Evolutionary conservation across 1,139 yeast genomes (phyloP).

Genomic region (Starmera stellimalicola): DNA sequence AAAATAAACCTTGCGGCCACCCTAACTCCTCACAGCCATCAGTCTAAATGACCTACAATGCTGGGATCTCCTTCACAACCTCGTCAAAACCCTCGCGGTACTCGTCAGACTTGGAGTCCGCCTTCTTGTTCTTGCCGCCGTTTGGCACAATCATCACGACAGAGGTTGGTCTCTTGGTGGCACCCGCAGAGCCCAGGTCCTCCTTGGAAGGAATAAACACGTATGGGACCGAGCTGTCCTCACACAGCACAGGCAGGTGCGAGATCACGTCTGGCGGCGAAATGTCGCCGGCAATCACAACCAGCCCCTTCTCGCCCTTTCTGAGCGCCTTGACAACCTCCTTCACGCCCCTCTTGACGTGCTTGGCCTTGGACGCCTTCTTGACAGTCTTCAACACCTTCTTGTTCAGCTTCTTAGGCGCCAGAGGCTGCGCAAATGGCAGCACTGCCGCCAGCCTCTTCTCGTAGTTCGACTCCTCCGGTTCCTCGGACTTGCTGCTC

Average conservation of each 20-base stretch:
- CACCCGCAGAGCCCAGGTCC: conserved; percentile 97
- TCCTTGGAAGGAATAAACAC: conserved; percentile 94
- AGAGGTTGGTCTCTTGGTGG: conserved; percentile 97
- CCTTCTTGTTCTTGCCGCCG: conserved; percentile 79
- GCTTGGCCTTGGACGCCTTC: conserved; percentile 96
- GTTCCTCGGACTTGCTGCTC: conserved; percentile 30
- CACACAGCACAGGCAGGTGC: conserved; percentile 95
- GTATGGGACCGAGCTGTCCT: conserved; percentile 84
- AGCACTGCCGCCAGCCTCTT: conserved; percentile 81
- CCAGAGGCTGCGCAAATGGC: conserved; percentile 91
- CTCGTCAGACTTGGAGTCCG: conserved; percentile 72
- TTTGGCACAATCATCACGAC: conserved; percentile 98
- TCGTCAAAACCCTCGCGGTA: conserved; percentile 92
- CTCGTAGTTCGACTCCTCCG: conserved; percentile 61
- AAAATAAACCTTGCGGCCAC: neutral
- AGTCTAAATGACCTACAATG: conserved; percentile 6
- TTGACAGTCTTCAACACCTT: conserved; percentile 92
- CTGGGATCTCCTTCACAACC: conserved; percentile 75
- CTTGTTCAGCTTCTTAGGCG: conserved; percentile 92
- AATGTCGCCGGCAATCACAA: conserved; percentile 94
- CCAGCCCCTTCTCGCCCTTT: conserved; percentile 97
- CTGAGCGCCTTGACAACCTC: conserved; percentile 97
- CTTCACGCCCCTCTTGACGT: conserved; percentile 97
- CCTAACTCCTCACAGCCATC: neutral
- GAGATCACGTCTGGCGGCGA: conserved; percentile 97